Evolutionary conservation across 2,329 filamentous ascomycete species (phyloP), one percentile per base, ranked within the genome.

Genomic region (Xylogone sp.): DNA sequence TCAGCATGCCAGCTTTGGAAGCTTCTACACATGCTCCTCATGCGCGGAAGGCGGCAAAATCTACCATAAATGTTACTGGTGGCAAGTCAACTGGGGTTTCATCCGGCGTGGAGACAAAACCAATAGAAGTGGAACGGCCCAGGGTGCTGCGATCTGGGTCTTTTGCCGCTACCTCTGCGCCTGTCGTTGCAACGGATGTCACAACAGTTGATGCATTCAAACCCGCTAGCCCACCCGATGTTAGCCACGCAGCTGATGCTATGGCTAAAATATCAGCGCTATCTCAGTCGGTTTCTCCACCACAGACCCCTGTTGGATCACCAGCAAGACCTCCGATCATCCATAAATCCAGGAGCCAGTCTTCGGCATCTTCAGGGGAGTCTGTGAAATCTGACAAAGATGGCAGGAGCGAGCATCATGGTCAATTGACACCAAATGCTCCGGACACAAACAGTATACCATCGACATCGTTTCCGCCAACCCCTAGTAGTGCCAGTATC

Each of bases 181-280:
- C 88, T 1, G 73, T 85, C 19, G 79, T 92, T 6, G 83, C 81
- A 24, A 83, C 84, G 1, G 85, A 90, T 60, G 76, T 79, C 29
- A 77, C 81, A 1, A 84, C 86, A 55, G 82, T 83, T 19, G 86
- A 90, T 54, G 75, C 83, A 12, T 79, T 81, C 57, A 81, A 79
- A 54, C 75, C 78, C 13, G 79, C 72, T 13, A 61, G 74, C 1
- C 75, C 77, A 4, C 77, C 79, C 2, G 79, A 83, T 34, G 75
- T 83, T 46, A 75, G 75, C 53, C 73, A 81, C 62, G 86, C 86
- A 21, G 75, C 78, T 20, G 80, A 75, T 57, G 75, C 79, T 21
- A 89, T 91, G 76, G 84, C 85, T 50, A 83, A 82, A 39, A 73
- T 89, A 39, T 83, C 86, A n/a, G 79, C 75, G 18, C 75, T 80